Base-by-base conservation (phyloP, 164 flowering plant genomes). In the Dillenia turbinata region DNA sequence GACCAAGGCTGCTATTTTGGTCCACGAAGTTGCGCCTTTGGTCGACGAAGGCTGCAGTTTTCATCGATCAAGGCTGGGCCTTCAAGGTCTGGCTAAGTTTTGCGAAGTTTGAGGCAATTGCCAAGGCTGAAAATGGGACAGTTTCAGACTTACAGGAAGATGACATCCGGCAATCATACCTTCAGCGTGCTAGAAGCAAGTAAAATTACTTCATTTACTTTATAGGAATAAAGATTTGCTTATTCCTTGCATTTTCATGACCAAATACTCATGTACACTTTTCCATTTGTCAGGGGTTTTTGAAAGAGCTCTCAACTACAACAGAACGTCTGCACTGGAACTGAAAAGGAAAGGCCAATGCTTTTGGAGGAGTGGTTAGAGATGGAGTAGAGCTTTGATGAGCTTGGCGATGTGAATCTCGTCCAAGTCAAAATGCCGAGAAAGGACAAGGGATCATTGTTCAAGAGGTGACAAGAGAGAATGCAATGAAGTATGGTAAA, bases 11-110 rank as follows among this genome's bases (percentile, higher is more conserved):
- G n/a, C n/a, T n/a, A n/a, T n/a, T n/a, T n/a, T n/a, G n/a, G n/a
- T n/a, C n/a, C n/a, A n/a, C n/a, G n/a, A n/a, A n/a, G n/a, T n/a
- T n/a, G n/a, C n/a, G n/a, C n/a, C n/a, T n/a, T n/a, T n/a, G n/a
- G n/a, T n/a, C n/a, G n/a, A n/a, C n/a, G n/a, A n/a, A n/a, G n/a
- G n/a, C n/a, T n/a, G n/a, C n/a, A n/a, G n/a, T n/a, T n/a, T n/a
- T n/a, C n/a, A n/a, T n/a, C n/a, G n/a, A n/a, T n/a, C n/a, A n/a
- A n/a, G n/a, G n/a, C n/a, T n/a, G n/a, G n/a, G n/a, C n/a, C 69
- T 62, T 89, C 63, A 95, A 95, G 69, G 99, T 92, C 14, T 95
- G 99, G 99, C 75, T 89, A 17, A 92, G 97, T 57, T 91, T 77
- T 75, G 96, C 96, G 0, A 86, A 88, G 48, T 95, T 95, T 74